Evolutionary conservation across 345 rosid genomes (phyloP), one percentile per base, ranked within the genome.

Genomic region (Eucalyptus albens): DNA sequence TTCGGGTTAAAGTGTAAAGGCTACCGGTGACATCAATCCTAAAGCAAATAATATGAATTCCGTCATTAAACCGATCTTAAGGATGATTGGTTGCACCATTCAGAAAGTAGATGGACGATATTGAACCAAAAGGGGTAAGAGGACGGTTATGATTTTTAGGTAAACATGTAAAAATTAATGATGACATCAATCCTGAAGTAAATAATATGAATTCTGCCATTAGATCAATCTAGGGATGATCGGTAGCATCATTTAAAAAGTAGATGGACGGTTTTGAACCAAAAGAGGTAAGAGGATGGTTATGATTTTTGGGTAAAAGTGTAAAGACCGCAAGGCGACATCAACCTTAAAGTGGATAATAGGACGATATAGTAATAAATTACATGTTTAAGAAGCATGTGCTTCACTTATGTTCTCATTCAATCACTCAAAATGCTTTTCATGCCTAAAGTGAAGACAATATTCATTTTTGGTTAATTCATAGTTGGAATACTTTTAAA

Each of bases 251-350:
- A 0, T 29, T 62, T 7, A 7, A 6, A 62, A 14, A 29, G 72
- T 62, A 62, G 33, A 62, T 14, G 3, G 17, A 14, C 5, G 10
- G 2, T 62, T 72, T 72, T 33, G 5, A 72, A 19, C 4, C 8
- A 0, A 37, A 5, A 11, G 11, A 19, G 5, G 27, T 21, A 21
- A 37, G 42, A 7, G 29, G 15, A 40, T 0, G 5, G 1, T 37
- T 11, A 19, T 6, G 2, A 40, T 11, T 77, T 77, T 72, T 72
- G 37, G 15, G 9, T 72, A 72, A 72, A 21, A 37, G 45, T 77
- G 24, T 21, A 19, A 77, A 19, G 83, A 37, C 3, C 6, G 1
- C 3, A 1, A 1, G 5, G 15, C 1, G 3, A n/a, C 9, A 15
- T 65, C 9, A 65, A n/a, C 8, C 10, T 1, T n/a, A 15, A 65